Percentiles rank a stretch among this genome's conserved stretches.
Conservation (phyloP, 352 stramenopile genomes). For the Pythium diclinum region DNA sequence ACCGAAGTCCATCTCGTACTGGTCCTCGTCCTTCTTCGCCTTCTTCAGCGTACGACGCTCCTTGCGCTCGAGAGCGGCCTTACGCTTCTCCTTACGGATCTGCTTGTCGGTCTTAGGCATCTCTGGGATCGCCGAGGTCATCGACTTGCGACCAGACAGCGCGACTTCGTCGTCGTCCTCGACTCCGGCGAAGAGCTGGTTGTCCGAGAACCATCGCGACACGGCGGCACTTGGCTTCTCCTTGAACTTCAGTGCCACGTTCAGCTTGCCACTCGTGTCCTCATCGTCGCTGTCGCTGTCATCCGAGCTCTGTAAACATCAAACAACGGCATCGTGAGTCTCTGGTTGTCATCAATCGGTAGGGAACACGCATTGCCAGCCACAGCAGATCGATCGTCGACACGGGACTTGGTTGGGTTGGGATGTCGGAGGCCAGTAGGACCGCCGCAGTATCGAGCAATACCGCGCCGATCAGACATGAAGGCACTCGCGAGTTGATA, state of each 20-base stretch:
- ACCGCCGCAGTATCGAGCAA: slow-evolving; percentile 41
- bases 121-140: slow-evolving; percentile 34
- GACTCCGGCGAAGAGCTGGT: slow-evolving; percentile 79
- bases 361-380: neutral
- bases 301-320: slow-evolving; percentile 72
- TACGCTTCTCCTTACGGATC: slow-evolving; percentile 95
- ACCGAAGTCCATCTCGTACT: slow-evolving; percentile 80
- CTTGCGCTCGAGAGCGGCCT: slow-evolving; percentile 91
- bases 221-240: slow-evolving; percentile 75
- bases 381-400: slow-evolving; percentile 4
- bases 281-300: slow-evolving; percentile 40
- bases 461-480: slow-evolving; percentile 75
- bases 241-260: slow-evolving; percentile 70
- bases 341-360: neutral
- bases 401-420: neutral
- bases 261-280: slow-evolving; percentile 52
- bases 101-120: slow-evolving; percentile 99
- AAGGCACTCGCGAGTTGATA: slow-evolving; percentile 58
- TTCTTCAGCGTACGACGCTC: slow-evolving; percentile 83
- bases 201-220: slow-evolving; percentile 81
- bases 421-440: slow-evolving; percentile 78
- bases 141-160: slow-evolving; percentile 18
- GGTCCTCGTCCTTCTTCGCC: slow-evolving; percentile 78
- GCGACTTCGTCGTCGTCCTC: slow-evolving; percentile 46
- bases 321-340: neutral